These are phyloP conservation scores for Aspergillus unguis DNA, from an alignment of 2,329 filamentous ascomycete species.

Conservation along the genomic window DNA sequence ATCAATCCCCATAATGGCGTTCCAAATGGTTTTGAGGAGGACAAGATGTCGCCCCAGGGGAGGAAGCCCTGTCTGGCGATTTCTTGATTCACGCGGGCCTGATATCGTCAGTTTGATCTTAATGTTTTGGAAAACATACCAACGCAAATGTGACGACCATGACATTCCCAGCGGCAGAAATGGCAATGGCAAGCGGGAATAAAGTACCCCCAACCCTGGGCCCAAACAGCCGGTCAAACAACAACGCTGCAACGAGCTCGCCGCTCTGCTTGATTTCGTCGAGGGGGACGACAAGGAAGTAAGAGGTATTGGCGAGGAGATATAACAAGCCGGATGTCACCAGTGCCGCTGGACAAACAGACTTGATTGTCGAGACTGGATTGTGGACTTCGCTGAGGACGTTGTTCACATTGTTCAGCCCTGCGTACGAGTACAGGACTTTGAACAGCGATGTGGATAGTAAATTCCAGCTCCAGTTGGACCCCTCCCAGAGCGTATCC, in stretches of 20 bases:
- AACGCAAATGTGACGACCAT: constrained; percentile 64
- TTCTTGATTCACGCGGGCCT: constrained; percentile 69
- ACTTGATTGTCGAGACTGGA: constrained; percentile 62
- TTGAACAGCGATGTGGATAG: constrained; percentile 62
- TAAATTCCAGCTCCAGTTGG: constrained; percentile 66
- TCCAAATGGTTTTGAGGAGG: constrained; percentile 64
- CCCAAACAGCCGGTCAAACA: constrained; percentile 65
- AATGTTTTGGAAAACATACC: constrained; percentile 43
- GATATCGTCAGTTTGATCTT: constrained; percentile 12
- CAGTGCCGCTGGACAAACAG: constrained; percentile 59
- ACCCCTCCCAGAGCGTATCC: constrained; percentile 60
- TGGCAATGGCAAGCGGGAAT: constrained; percentile 62
- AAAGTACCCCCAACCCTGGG: constrained; percentile 54
- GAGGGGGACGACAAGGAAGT: constrained; percentile 63
- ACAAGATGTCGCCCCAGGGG: constrained; percentile 58
- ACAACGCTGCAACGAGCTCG: constrained; percentile 65
- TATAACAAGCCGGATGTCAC: constrained; percentile 62
- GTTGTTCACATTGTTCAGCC: constrained; percentile 65
- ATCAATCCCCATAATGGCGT: constrained; percentile 66
- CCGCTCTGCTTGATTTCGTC: constrained; percentile 65
- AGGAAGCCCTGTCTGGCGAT: constrained; percentile 69
- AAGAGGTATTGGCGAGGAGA: constrained; percentile 62
- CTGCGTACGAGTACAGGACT: constrained; percentile 67
- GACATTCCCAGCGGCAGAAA: constrained; percentile 68
- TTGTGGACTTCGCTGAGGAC: constrained; percentile 69